Percentiles rank a stretch among this genome's conserved stretches.
phyloP scores from a whole-genome alignment of 2,329 filamentous ascomycete genomes.

The Aspergillus caelatus region DNA sequence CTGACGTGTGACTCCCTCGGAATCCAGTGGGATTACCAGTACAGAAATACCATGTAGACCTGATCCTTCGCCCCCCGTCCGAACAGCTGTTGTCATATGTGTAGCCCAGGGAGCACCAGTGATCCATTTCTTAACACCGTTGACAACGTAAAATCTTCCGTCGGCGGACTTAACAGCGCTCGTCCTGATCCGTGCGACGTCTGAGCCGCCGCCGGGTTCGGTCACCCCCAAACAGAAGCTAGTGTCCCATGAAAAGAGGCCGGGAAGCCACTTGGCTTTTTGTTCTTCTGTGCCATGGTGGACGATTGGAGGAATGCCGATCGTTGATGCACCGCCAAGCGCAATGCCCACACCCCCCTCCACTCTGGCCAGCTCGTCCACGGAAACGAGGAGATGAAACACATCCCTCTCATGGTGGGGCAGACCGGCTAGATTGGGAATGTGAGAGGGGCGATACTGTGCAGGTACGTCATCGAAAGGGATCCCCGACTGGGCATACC shows the following conservation, averaged over 20 bases:
- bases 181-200: slow-evolving; percentile 74
- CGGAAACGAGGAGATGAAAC: slow-evolving; percentile 3
- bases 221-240: slow-evolving; percentile 15
- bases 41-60: slow-evolving; percentile 75
- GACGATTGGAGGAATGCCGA: slow-evolving; percentile 20
- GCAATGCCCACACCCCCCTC: neutral
- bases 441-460: no score
- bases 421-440: no score
- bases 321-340: slow-evolving; percentile 15
- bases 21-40: slow-evolving; percentile 66
- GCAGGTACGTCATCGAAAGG: no score
- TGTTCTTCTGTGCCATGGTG: slow-evolving; percentile 19
- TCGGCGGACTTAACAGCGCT: slow-evolving; percentile 72
- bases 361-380: neutral
- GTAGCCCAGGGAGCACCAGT: slow-evolving; percentile 74
- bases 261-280: slow-evolving; percentile 18
- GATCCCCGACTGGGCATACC: no score
- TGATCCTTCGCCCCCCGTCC: slow-evolving; percentile 61
- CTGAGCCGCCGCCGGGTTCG: slow-evolving; percentile 45
- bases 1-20: slow-evolving; percentile 53
- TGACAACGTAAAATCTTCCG: slow-evolving; percentile 58
- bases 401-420: no score
- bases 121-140: slow-evolving; percentile 78
- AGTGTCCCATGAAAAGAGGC: slow-evolving; percentile 14
- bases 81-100: slow-evolving; percentile 64